Conservation (phyloP, 2,329 filamentous ascomycete genomes). For the Orbilia quercus region DNA sequence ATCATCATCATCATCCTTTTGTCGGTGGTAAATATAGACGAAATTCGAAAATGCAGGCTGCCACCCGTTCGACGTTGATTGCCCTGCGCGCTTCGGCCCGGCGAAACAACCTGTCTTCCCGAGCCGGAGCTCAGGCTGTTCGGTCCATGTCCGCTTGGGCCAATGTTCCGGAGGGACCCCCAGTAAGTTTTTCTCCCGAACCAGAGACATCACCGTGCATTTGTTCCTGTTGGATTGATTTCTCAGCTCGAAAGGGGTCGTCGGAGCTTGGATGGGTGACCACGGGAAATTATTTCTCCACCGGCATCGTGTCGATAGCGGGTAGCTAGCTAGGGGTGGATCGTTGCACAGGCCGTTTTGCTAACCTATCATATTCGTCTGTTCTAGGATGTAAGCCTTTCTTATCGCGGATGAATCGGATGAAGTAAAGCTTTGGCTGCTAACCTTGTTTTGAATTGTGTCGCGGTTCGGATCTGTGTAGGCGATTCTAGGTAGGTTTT, state of each 20-base stretch:
- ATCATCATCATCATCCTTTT: slow-evolving; percentile 10
- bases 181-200: slow-evolving; percentile 73
- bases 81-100: slow-evolving; percentile 51
- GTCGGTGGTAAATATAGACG: slow-evolving; percentile 10
- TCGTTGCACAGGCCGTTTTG: slow-evolving; percentile 2
- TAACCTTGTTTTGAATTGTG: slow-evolving; percentile 39
- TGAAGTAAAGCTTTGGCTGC: slow-evolving; percentile 1
- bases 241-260: slow-evolving; percentile 21
- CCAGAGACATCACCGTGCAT: slow-evolving; percentile 25
- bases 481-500: slow-evolving; percentile 65
- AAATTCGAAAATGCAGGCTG: slow-evolving; percentile 52
- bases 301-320: slow-evolving; percentile 34
- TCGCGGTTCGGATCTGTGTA: slow-evolving; percentile 41
- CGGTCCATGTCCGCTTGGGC: slow-evolving; percentile 85
- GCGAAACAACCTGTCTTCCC: slow-evolving; percentile 35
- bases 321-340: not conserved
- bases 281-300: slow-evolving; percentile 27
- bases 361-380: slow-evolving; percentile 46
- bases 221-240: slow-evolving; percentile 37
- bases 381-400: slow-evolving; percentile 64
- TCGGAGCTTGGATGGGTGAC: slow-evolving; percentile 22
- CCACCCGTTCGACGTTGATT: slow-evolving; percentile 37
- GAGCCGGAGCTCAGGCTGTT: slow-evolving; percentile 62
- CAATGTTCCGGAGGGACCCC: slow-evolving; percentile 91
- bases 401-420: slow-evolving; percentile 31